These are phyloP conservation scores for Hyphopichia homilentoma DNA, from an alignment of 805 yeast genomes.

Conservation along the genomic window DNA sequence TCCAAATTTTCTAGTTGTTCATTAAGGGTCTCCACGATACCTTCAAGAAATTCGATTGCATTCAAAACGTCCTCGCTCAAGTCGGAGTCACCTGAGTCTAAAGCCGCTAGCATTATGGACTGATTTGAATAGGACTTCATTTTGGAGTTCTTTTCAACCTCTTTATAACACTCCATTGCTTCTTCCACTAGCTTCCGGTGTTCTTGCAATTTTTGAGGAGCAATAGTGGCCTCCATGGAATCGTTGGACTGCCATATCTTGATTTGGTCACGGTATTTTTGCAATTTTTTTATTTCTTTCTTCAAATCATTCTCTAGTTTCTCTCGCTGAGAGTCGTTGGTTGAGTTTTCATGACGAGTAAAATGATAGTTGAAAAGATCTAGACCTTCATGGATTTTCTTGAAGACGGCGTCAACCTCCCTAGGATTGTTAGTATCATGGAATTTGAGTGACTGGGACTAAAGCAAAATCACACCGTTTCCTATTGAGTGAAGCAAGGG, in stretches of 20 bases:
- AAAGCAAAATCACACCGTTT: too few relatives aligned
- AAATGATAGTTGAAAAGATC: conserved; percentile 43
- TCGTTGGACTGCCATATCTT: conserved; percentile 43
- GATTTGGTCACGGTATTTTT: conserved; percentile 43
- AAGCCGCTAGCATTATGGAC: conserved; percentile 41
- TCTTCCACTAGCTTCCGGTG: conserved; percentile 39
- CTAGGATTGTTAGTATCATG: conserved; percentile 20
- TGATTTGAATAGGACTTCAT: conserved; percentile 44
- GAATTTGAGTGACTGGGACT: too few relatives aligned
- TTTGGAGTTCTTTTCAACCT: conserved; percentile 39
- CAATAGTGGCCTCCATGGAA: conserved; percentile 21
- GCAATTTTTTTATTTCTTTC: conserved; percentile 43
- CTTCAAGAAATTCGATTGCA: conserved; percentile 29
- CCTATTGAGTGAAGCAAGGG: too few relatives aligned
- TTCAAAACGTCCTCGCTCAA: conserved; percentile 33
- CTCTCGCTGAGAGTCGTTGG: conserved; percentile 41
- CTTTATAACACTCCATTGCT: conserved; percentile 44
- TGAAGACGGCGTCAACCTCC: conserved; percentile 41
- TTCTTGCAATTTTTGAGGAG: conserved; percentile 28
- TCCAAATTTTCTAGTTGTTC: conserved; percentile 35
- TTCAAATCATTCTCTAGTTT: conserved; percentile 42
- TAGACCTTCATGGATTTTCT: conserved; percentile 43
- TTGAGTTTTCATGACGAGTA: conserved; percentile 37
- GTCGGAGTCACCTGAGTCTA: conserved; percentile 24
- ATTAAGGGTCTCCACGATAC: conserved; percentile 24